phyloP scores from a whole-genome alignment of 1,139 yeast species.

The Waltiozyma sp. region DNA sequence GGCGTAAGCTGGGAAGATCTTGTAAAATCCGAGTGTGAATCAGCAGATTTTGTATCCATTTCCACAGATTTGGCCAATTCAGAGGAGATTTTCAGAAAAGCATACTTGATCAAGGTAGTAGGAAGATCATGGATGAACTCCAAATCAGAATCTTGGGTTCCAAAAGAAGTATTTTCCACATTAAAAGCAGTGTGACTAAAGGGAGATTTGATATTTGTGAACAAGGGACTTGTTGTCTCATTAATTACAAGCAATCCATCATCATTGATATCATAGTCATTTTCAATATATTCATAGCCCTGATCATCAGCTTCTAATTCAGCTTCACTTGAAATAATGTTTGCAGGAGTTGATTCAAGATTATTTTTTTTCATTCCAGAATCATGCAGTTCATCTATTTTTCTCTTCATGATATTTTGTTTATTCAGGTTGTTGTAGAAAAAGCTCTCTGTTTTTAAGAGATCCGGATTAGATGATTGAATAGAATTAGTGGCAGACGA shows the following conservation, averaged over 20 bases:
- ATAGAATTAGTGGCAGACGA: slow-evolving; percentile 4
- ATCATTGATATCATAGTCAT: neutral
- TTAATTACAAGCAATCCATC: neutral
- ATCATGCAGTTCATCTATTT: neutral
- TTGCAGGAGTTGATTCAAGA: neutral
- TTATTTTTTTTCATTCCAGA: too few species aligned
- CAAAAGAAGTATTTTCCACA: neutral
- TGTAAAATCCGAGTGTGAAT: slow-evolving; percentile 6
- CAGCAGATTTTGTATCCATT: neutral
- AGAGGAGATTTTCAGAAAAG: slow-evolving; percentile 1
- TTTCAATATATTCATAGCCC: neutral
- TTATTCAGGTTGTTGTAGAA: neutral
- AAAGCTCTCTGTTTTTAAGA: slow-evolving; percentile 2
- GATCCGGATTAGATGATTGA: slow-evolving; percentile 11
- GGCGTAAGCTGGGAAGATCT: slow-evolving; percentile 14
- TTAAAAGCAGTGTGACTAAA: neutral
- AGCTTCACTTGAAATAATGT: neutral
- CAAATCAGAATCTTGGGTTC: neutral
- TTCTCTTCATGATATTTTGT: neutral
- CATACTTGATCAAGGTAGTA: slow-evolving; percentile 7
- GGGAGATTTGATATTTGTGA: slow-evolving; percentile 1
- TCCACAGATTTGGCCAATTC: slow-evolving; percentile 3
- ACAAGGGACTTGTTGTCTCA: slow-evolving; percentile 4
- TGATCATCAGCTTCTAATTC: neutral
- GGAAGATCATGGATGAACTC: slow-evolving; percentile 8